These are phyloP conservation scores for Fusarium hainanense DNA, from an alignment of 2,329 filamentous ascomycete species.

Conservation along the genomic window DNA sequence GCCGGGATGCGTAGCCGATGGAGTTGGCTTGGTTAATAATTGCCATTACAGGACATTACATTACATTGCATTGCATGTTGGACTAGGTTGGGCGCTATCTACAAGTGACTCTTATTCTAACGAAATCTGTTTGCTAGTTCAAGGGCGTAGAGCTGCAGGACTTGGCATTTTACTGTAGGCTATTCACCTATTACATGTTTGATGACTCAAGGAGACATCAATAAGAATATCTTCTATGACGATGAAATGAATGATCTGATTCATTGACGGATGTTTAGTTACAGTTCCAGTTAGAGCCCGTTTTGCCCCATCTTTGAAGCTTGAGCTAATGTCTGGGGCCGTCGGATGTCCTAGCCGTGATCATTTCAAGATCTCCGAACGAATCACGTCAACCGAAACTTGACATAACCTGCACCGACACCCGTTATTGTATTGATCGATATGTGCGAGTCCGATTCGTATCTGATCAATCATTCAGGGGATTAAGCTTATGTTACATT, in stretches of 20 bases:
- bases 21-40: slow-evolving; percentile 21
- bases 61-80: neutral
- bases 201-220: slow-evolving; percentile 7
- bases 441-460: neutral
- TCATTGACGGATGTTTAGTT: neutral
- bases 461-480: neutral
- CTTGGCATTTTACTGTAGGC: slow-evolving; percentile 10
- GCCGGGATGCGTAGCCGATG: slow-evolving; percentile 21
- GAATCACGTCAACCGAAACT: neutral
- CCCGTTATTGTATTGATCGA: neutral
- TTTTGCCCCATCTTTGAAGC: neutral
- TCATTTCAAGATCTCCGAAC: slow-evolving; percentile 1
- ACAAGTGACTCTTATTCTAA: neutral
- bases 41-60: neutral
- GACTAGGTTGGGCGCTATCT: slow-evolving; percentile 17
- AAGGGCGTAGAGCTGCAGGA: slow-evolving; percentile 3
- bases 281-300: neutral
- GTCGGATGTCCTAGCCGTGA: slow-evolving; percentile 18
- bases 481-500: neutral
- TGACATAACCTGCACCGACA: neutral
- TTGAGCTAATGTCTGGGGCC: neutral
- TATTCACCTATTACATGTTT: neutral
- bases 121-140: neutral
- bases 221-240: neutral
- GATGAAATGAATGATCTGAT: neutral